Evolutionary conservation across 2,329 filamentous ascomycete species (phyloP).

Genomic region (Cladosporium sp.): DNA sequence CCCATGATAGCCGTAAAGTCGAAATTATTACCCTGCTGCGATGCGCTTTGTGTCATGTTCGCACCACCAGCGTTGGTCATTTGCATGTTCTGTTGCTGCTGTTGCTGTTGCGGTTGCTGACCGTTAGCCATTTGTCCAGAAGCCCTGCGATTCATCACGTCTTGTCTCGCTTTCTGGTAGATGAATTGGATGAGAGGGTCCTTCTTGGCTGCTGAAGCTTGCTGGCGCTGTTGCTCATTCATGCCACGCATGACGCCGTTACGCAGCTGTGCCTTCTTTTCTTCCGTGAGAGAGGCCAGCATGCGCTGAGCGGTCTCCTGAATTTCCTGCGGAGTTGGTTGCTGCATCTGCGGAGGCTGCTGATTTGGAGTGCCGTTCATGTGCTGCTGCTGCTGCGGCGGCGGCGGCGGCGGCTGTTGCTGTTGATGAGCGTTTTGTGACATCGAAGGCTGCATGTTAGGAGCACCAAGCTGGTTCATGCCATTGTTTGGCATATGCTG

Average conservation of each 20-base stretch:
- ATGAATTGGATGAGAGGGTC: constrained; percentile 30
- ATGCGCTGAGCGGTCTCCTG: constrained; percentile 24
- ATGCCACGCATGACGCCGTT: constrained; percentile 25
- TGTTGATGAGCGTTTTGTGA: constrained; percentile 26
- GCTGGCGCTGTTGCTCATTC: constrained; percentile 29
- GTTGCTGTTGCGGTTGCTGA: constrained; percentile 21
- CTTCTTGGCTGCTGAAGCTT: constrained; percentile 17
- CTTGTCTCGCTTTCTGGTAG: constrained; percentile 23
- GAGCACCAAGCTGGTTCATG: constrained; percentile 25
- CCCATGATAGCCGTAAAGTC: constrained; percentile 59
- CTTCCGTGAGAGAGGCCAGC: constrained; percentile 29
- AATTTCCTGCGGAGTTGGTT: constrained; percentile 24
- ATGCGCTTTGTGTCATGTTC: constrained; percentile 20
- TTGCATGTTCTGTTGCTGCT: constrained; percentile 24
- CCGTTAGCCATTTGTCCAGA: constrained; percentile 10
- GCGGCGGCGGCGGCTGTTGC: too few species aligned
- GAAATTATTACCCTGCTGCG: constrained; percentile 34
- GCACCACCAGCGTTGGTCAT: constrained; percentile 36
- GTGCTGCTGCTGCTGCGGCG: constrained; percentile 7
- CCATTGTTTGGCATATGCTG: constrained; percentile 22
- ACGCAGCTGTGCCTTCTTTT: constrained; percentile 27
- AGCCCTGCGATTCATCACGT: constrained; percentile 11
- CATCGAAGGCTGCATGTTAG: constrained; percentile 22
- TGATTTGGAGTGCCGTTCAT: constrained; percentile 18
- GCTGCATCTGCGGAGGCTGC: constrained; percentile 16